Evolutionary conservation across 2,329 filamentous ascomycete species (phyloP).

Genomic region (Trichophyton benhamiae): DNA sequence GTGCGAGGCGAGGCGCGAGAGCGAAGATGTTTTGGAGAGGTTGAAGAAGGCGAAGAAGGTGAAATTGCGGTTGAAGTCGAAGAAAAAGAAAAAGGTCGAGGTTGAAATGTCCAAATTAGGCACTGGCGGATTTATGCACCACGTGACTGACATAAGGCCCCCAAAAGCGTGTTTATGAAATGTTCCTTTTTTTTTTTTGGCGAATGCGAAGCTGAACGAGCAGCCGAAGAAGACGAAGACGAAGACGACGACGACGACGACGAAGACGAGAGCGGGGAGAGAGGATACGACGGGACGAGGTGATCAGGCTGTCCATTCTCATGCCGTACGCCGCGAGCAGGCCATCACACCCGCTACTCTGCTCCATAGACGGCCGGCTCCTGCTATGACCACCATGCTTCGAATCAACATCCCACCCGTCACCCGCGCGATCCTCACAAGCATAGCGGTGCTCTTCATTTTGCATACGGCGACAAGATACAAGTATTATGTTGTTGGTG

Average conservation of each 20-base stretch:
- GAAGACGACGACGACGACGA: not conserved
- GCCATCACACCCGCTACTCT: not conserved
- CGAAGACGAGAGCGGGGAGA: not conserved
- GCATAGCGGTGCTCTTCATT: conserved; percentile 63
- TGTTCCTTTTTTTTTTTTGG: not conserved
- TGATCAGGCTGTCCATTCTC: not conserved
- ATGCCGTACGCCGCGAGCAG: not conserved
- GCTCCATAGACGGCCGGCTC: not conserved
- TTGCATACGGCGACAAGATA: conserved; percentile 54
- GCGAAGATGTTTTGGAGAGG: not conserved
- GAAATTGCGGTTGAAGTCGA: not conserved
- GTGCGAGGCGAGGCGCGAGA: not conserved
- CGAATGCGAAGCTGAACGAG: too few relatives aligned
- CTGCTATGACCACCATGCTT: conserved; percentile 48
- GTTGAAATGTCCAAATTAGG: not conserved
- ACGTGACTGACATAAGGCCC: not conserved
- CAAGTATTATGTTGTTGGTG: conserved; percentile 49
- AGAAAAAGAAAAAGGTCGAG: not conserved
- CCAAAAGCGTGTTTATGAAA: not conserved
- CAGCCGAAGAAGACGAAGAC: not conserved
- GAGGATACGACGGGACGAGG: not conserved
- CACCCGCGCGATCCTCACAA: conserved; percentile 67
- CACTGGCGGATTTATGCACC: not conserved
- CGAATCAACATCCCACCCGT: conserved; percentile 88
- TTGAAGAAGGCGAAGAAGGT: not conserved